A percentile compares a stretch with the other conserved stretches of the same genome.
These are phyloP conservation scores for Sicyos baderoa DNA, from an alignment of 306 rosid species.

Conservation along the genomic window DNA sequence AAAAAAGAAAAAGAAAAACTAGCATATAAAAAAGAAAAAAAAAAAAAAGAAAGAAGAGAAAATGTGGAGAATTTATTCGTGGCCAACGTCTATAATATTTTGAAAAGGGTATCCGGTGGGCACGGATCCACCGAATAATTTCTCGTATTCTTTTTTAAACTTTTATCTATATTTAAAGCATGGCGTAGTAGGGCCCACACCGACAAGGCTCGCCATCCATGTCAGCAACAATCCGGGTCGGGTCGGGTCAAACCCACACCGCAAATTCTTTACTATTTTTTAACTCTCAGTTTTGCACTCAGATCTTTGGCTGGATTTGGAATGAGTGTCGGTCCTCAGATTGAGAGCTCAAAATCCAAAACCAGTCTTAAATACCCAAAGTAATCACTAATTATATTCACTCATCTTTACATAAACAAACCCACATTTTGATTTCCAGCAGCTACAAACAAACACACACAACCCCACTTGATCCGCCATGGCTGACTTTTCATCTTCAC, in stretches of 20 bases:
- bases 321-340: constrained; percentile 52
- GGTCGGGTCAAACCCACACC: neutral
- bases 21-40: too few species aligned
- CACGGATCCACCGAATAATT: constrained; percentile 1
- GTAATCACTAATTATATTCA: neutral
- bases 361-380: neutral
- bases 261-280: neutral
- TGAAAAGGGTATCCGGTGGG: neutral
- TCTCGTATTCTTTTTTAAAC: neutral
- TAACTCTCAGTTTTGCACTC: neutral
- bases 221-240: neutral
- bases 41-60: too few species aligned
- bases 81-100: neutral
- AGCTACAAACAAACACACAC: neutral
- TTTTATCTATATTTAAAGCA: neutral
- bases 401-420: neutral
- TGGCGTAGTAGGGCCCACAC: neutral
- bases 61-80: neutral
- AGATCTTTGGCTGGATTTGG: neutral
- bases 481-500: too few species aligned
- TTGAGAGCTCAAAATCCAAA: constrained; percentile 23
- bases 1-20: too few species aligned
- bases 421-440: neutral
- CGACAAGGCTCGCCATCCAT: neutral
- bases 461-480: too few species aligned